These are phyloP conservation scores for Seminavis robusta DNA, from an alignment of 108 stramenopile genomes.

Conservation along the genomic window DNA sequence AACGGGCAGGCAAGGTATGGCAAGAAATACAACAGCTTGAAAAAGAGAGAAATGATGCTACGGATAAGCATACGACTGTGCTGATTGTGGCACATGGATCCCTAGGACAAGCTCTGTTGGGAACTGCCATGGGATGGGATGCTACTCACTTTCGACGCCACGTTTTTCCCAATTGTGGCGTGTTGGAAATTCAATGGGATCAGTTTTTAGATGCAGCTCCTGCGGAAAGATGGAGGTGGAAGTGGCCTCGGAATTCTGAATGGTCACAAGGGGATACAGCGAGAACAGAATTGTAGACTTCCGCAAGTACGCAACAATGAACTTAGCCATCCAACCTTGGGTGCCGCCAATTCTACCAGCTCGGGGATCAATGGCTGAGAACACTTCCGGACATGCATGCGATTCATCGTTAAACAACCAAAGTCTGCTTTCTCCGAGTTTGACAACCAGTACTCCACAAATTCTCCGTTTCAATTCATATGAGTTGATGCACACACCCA, in stretches of 20 bases:
- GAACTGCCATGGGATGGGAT: conserved; percentile 31
- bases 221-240: conserved; percentile 5
- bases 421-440: too few relatives aligned
- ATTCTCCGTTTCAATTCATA: too few relatives aligned
- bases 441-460: too few relatives aligned
- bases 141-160: conserved; percentile 20
- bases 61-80: background rate
- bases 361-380: too few relatives aligned
- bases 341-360: too few relatives aligned
- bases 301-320: too few relatives aligned
- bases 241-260: background rate
- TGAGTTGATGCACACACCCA: too few relatives aligned
- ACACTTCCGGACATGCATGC: too few relatives aligned
- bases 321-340: too few relatives aligned
- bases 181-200: conserved; percentile 20
- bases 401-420: too few relatives aligned
- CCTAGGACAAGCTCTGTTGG: conserved; percentile 36
- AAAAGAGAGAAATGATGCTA: background rate
- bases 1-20: conserved; percentile 28
- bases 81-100: conserved; percentile 37
- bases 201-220: background rate
- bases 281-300: too few relatives aligned
- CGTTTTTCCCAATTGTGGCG: conserved; percentile 33
- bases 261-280: background rate
- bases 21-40: conserved; percentile 16